phyloP scores from a whole-genome alignment of 139 green algal genomes.

The Volvox africanus region DNA sequence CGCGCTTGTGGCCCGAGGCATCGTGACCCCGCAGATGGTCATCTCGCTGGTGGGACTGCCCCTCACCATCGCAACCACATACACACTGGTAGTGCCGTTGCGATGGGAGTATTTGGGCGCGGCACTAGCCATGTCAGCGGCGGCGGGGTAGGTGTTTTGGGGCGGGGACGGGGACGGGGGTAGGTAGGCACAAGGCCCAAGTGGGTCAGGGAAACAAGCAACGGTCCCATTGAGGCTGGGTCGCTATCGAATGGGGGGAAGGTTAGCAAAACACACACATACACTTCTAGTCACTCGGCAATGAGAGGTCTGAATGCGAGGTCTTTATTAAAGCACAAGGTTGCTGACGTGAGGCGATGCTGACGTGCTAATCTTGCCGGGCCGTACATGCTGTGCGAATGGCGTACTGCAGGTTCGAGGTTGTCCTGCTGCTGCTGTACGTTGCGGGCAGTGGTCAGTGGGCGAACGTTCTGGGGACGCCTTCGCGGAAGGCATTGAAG shows the following conservation, averaged over 20 bases:
- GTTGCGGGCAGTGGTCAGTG: slow-evolving; percentile 12
- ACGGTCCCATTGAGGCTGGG: no score
- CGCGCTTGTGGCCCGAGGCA: slow-evolving; percentile 39
- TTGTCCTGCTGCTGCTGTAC: slow-evolving; percentile 44
- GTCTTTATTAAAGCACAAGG: no score
- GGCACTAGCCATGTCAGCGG: slow-evolving; percentile 21
- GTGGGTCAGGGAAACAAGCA: no score
- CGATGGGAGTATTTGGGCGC: slow-evolving; percentile 45
- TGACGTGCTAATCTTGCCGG: slow-evolving; percentile 46
- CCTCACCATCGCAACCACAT: slow-evolving; percentile 47
- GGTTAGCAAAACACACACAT: no score
- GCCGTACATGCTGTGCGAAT: no score
- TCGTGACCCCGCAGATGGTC: slow-evolving; percentile 32
- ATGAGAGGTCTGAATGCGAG: no score
- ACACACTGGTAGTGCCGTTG: slow-evolving; percentile 31
- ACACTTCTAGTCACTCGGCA: no score
- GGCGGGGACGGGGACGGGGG: background rate
- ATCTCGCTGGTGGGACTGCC: slow-evolving; percentile 51
- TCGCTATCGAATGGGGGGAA: no score
- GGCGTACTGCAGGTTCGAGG: slow-evolving; percentile 19
- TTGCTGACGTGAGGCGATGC: slow-evolving; percentile 56
- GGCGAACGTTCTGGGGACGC: background rate
- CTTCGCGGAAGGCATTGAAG: slow-evolving; percentile 1
- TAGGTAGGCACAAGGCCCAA: background rate
- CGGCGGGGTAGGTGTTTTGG: slow-evolving; percentile 4